phyloP scores from a whole-genome alignment of 768 basidiomycete genomes.

The Pleurotus djamor region DNA sequence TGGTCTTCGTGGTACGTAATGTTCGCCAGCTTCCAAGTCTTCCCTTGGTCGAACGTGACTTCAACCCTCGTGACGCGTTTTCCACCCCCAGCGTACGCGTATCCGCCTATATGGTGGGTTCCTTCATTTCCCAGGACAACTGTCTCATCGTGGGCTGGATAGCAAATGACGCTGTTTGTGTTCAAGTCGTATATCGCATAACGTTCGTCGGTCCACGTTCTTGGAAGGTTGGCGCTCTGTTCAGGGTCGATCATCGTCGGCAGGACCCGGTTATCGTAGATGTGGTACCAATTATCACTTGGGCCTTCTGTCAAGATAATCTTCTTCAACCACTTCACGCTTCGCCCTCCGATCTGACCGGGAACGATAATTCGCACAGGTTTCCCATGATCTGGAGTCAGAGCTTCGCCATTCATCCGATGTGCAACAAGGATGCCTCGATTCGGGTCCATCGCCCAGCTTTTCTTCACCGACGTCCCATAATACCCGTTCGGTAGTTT shows the following conservation, averaged over 20 bases:
- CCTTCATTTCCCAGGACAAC: conserved; percentile 13
- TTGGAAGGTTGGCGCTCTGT: conserved; percentile 43
- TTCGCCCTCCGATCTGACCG: conserved; percentile 60
- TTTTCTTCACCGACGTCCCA: conserved; percentile 47
- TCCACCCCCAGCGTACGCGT: conserved; percentile 64
- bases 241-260: conserved; percentile 51
- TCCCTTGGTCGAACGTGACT: conserved; percentile 51
- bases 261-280: conserved; percentile 57
- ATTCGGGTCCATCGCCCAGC: conserved; percentile 40
- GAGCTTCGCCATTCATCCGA: conserved; percentile 54
- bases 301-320: conserved; percentile 52
- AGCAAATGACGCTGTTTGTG: conserved; percentile 55
- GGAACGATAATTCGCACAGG: conserved; percentile 65
- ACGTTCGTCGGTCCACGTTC: conserved; percentile 57
- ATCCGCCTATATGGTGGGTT: conserved; percentile 46
- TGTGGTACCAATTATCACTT: conserved; percentile 39
- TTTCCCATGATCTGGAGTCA: conserved; percentile 65
- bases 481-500: conserved; percentile 58
- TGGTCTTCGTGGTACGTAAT: conserved; percentile 47
- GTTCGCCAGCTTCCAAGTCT: conserved; percentile 41
- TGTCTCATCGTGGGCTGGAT: conserved; percentile 53
- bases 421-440: conserved; percentile 49
- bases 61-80: conserved; percentile 57
- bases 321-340: conserved; percentile 57
- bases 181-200: conserved; percentile 46